A percentile compares a stretch with the other conserved stretches of the same genome.
Conservation (phyloP, 2,329 filamentous ascomycete genomes). For the Pseudogymnoascus sp. region DNA sequence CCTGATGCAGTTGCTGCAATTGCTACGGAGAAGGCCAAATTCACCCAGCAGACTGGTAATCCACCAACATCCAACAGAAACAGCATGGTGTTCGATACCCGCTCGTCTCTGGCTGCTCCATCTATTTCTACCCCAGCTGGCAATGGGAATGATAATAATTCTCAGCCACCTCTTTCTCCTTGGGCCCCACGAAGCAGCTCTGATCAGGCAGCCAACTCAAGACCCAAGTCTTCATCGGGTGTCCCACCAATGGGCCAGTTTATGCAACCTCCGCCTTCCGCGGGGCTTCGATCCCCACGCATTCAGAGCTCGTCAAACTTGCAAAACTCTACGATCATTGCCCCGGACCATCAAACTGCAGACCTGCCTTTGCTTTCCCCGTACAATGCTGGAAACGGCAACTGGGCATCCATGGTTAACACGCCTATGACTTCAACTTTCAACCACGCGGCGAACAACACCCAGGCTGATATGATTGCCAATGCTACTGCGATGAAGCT, state of each 20-base stretch:
- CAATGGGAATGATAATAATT: constrained; percentile 49
- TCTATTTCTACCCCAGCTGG: constrained; percentile 61
- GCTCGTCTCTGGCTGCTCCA: constrained; percentile 62
- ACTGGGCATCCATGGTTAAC: constrained; percentile 98
- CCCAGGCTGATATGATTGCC: constrained; percentile 92
- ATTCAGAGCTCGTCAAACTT: constrained; percentile 60
- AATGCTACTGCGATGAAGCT: constrained; percentile 99
- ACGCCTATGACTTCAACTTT: constrained; percentile 93
- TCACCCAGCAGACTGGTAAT: constrained; percentile 88
- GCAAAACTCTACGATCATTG: constrained; percentile 74
- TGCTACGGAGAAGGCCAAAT: constrained; percentile 95
- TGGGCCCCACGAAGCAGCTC: constrained; percentile 54
- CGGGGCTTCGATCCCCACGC: constrained; percentile 70
- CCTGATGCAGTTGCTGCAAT: constrained; percentile 97
- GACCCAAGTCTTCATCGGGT: constrained; percentile 71
- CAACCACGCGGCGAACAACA: constrained; percentile 43
- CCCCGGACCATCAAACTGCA: constrained; percentile 56
- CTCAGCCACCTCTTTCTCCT: constrained; percentile 64
- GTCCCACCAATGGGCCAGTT: constrained; percentile 92
- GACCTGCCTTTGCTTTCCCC: constrained; percentile 84
- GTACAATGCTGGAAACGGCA: constrained; percentile 69
- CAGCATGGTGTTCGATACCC: constrained; percentile 70
- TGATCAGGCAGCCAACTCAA: constrained; percentile 40
- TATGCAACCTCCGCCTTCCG: constrained; percentile 68
- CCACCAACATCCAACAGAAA: constrained; percentile 87